phyloP scores from a whole-genome alignment of 1,284 basidiomycete genomes.

The Ceratorhiza oryzae-sativae region DNA sequence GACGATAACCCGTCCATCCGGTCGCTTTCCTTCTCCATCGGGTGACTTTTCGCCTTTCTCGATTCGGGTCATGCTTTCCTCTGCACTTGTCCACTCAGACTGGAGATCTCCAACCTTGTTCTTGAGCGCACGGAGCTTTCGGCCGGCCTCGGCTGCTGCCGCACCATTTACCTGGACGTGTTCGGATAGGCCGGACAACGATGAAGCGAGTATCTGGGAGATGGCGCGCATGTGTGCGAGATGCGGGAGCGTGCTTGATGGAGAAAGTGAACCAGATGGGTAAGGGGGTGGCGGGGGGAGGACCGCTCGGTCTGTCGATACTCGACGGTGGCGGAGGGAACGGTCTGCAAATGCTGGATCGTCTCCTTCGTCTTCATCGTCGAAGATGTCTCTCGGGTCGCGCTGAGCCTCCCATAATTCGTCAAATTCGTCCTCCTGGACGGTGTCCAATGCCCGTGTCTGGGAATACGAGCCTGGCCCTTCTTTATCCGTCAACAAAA shows the following conservation, averaged over 20 bases:
- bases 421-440: constrained; percentile 58
- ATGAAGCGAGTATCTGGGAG: constrained; percentile 73
- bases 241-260: constrained; percentile 64
- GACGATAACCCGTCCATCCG: constrained; percentile 72
- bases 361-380: constrained; percentile 70
- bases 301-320: constrained; percentile 50
- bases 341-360: constrained; percentile 41
- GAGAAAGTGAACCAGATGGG: constrained; percentile 59
- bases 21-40: constrained; percentile 55
- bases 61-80: constrained; percentile 72
- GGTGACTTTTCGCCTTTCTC: constrained; percentile 77
- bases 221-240: constrained; percentile 72
- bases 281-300: constrained; percentile 55
- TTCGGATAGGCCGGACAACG: constrained; percentile 78
- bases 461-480: constrained; percentile 16
- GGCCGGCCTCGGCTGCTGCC: constrained; percentile 78
- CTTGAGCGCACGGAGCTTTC: constrained; percentile 80
- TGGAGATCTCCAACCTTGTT: constrained; percentile 80
- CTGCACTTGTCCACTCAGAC: constrained; percentile 79
- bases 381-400: constrained; percentile 44
- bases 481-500: constrained; percentile 56
- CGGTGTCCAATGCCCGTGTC: constrained; percentile 50
- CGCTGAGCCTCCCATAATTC: constrained; percentile 32
- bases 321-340: constrained; percentile 53
- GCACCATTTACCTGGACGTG: constrained; percentile 84